Conservation (phyloP, 345 rosid species). For the Ceriops zippeliana region DNA sequence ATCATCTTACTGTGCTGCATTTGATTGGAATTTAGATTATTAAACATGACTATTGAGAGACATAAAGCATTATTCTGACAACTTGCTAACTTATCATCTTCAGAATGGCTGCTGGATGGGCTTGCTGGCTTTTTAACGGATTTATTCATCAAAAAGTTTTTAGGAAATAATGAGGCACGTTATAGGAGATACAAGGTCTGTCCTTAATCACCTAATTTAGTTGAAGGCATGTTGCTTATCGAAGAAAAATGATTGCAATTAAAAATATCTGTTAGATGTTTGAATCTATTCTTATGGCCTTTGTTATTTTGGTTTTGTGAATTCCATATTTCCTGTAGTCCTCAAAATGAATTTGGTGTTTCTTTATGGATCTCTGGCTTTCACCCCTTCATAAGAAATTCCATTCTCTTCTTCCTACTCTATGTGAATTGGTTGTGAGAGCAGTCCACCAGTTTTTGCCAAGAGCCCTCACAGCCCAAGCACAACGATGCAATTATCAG, state of each 20-base stretch:
- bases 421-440: constrained; percentile 17
- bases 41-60: background rate
- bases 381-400: background rate
- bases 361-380: background rate
- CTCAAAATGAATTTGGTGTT: background rate
- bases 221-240: background rate
- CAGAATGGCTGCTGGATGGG: constrained; percentile 98
- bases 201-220: background rate
- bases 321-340: background rate
- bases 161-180: constrained; percentile 95
- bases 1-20: constrained; percentile 15
- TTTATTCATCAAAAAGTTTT: constrained; percentile 78
- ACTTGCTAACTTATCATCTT: constrained; percentile 20
- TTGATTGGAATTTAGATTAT: constrained; percentile 13
- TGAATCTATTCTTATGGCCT: background rate
- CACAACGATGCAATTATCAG: too few relatives aligned
- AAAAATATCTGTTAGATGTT: background rate
- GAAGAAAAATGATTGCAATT: background rate
- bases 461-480: background rate
- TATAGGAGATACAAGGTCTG: constrained; percentile 91
- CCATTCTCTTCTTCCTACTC: constrained; percentile 15
- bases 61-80: background rate
- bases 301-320: background rate
- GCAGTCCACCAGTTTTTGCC: constrained; percentile 14
- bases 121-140: constrained; percentile 92